Evolutionary conservation across 1,284 basidiomycete genomes (phyloP).

Genomic region (Sporisorium sorghi): DNA sequence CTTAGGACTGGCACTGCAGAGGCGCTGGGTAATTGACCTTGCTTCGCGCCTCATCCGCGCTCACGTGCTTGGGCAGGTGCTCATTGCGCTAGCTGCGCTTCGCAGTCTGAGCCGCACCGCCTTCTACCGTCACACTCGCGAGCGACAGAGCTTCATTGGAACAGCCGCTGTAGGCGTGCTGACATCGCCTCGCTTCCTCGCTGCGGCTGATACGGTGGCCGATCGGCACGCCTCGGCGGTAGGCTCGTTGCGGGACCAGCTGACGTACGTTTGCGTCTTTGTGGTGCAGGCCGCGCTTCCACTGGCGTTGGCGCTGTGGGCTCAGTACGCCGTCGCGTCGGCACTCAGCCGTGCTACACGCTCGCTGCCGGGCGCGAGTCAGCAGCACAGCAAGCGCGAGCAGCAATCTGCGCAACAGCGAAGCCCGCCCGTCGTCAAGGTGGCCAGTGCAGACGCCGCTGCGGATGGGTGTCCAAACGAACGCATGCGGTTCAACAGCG

Average conservation of each 20-base stretch:
- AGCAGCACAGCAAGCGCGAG: constrained; percentile 2
- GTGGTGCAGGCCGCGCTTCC: constrained; percentile 55
- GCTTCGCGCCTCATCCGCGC: constrained; percentile 52
- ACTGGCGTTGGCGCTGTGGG: constrained; percentile 39
- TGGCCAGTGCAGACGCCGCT: constrained; percentile 2
- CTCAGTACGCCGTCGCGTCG: constrained; percentile 48
- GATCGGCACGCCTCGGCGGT: constrained; percentile 48
- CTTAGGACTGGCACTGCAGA: constrained; percentile 35
- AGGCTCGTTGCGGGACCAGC: constrained; percentile 39
- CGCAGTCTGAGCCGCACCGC: constrained; percentile 40
- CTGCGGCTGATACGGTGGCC: neutral
- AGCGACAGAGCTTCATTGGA: constrained; percentile 8
- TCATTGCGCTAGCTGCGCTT: constrained; percentile 48
- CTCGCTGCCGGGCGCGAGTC: constrained; percentile 8
- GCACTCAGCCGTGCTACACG: constrained; percentile 34
- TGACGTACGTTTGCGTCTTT: constrained; percentile 54
- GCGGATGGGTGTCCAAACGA: constrained; percentile 1
- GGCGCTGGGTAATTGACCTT: constrained; percentile 51
- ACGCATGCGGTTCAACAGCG: constrained; percentile 41
- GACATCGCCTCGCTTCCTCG: constrained; percentile 20
- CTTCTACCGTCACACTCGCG: constrained; percentile 27
- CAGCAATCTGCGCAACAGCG: constrained; percentile 3
- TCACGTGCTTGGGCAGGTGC: constrained; percentile 50
- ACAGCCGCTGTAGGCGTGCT: constrained; percentile 17
- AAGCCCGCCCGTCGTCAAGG: constrained; percentile 8